Evolutionary conservation across 768 basidiomycete species (phyloP), one percentile per base, ranked within the genome.

Genomic region (Cyclocybe cylindracea): DNA sequence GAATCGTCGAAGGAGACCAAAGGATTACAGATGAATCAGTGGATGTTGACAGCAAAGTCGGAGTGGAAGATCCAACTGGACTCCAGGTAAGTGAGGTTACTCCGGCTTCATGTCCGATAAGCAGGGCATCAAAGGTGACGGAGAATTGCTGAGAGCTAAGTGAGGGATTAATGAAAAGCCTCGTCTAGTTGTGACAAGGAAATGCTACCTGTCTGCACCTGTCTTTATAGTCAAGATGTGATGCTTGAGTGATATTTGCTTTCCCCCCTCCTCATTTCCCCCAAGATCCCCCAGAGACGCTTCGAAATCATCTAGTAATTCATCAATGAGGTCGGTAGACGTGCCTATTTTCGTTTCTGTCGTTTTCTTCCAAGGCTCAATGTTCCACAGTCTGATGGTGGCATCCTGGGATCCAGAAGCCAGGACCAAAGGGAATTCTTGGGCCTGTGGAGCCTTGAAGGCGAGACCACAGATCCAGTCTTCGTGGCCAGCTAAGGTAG

Each of bases 371-470:
- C 83, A 66, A 13, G 72, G 63, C 39, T 87, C 83, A 55, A 99
- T 84, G 51, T 85, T 86, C 97, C 97, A 99, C 4, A 98, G 72
- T 37, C 97, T 86, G 47, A 98, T 91, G 29, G 91, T 95, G 7
- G 86, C 84, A 65, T 99, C 97, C 70, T 98, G 97, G 7, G 94
- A 95, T 1, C 94, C 97, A 18, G 94, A 95, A 1, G 97, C 95
- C 35, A 99, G 76, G 0, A 89, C 65, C 7, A 98, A 75, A 31
- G 77, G 70, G n/a, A 77, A 72, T 1, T 67, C 62, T 3, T 65
- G 54, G 4, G 61, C 55, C 13, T 49, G 41, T 9, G 76, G 69
- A 1, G 60, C 39, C 40, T 74, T 74, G 66, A 98, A 94, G 2
- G 86, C 79, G 35, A 98, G 80, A 53, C 84, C 78, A 47, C 89